These are phyloP conservation scores for Hemileia vastatrix DNA, from an alignment of 1,284 basidiomycete genomes.

Conservation along the genomic window DNA sequence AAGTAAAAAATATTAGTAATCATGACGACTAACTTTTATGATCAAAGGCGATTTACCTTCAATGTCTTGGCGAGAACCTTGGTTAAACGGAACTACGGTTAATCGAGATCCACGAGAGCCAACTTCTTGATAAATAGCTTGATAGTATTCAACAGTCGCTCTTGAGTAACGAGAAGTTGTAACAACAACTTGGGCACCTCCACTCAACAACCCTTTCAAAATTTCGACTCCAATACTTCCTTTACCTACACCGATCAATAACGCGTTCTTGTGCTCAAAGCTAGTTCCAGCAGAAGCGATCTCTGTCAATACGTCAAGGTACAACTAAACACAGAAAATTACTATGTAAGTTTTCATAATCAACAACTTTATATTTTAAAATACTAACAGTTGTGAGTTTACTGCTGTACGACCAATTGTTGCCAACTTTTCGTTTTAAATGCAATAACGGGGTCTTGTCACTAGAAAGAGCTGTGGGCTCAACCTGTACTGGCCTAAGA, in stretches of 20 bases:
- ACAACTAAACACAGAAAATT: conserved; percentile 28
- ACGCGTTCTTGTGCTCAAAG: conserved; percentile 96
- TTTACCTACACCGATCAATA: conserved; percentile 93
- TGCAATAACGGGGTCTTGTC: conserved; percentile 90
- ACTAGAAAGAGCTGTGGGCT: conserved; percentile 63
- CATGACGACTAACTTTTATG: no score
- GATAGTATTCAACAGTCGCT: conserved; percentile 92
- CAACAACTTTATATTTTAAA: no score
- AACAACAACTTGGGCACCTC: conserved; percentile 89
- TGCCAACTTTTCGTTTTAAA: conserved; percentile 93
- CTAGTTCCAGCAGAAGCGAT: conserved; percentile 96
- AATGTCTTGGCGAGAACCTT: conserved; percentile 93
- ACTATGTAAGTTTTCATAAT: no score
- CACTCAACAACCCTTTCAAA: conserved; percentile 87
- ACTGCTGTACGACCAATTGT: conserved; percentile 88
- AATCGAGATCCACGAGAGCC: conserved; percentile 89
- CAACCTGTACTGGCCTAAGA: conserved; percentile 69
- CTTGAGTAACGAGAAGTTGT: conserved; percentile 92
- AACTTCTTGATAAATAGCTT: conserved; percentile 89
- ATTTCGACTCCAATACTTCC: conserved; percentile 96
- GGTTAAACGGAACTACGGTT: conserved; percentile 98
- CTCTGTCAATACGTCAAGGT: conserved; percentile 91
- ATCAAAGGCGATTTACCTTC: conserved; percentile 50
- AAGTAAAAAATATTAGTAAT: no score
- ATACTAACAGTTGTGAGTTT: conserved; percentile 59